Base-by-base conservation (phyloP, 257 asterid species). In the Ilex aquifolium region DNA sequence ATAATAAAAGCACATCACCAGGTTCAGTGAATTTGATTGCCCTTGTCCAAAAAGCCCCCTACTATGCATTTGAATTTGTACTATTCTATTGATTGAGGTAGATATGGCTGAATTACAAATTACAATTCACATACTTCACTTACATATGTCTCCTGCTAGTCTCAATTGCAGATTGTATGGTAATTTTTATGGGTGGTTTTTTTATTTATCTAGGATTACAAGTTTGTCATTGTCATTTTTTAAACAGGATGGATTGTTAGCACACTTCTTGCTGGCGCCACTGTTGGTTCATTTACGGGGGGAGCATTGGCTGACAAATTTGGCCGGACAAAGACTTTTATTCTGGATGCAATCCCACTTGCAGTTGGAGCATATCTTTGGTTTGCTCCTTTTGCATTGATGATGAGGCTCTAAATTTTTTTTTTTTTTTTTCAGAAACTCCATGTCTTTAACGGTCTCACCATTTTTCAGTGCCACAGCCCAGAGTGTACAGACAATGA, bases 201-300 rank as follows among this genome's bases (percentile, higher is more conserved):
- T 13, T 42, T 14, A 44, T 57, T 57, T 49, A 42, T 31, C 48
- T 65, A 44, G 46, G 44, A 14, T 31, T 31, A 59, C 39, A 29
- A 29, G 44, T 60, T 32, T 48, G 65, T 68, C 17, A 44, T 62
- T 65, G 31, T 70, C 53, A 51, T 32, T 53, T 59, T 66, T 51
- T 70, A 51, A 46, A 65, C 72, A 92, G 98, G 98, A 32, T 92
- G 98, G 97, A 81, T 92, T 69, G 98, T 92, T 56, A 92, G 98
- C 72, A 69, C 98, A 58, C 83, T 83, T 80, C 95, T 92, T 40
- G 98, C 98, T 72, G 98, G 95, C 63, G 98, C 98, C 56, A 87
- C 96, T 40, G 79, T 88, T 62, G 98, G 98, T 74, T 92, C 97
- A 48, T 92, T 92, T 76, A 87, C 97, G 65, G 97, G 98, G 65